Percentiles rank a stretch among this genome's conserved stretches.
Evolutionary conservation across 352 stramenopile genomes (phyloP).

Genomic region (Phytophthora fragariae): DNA sequence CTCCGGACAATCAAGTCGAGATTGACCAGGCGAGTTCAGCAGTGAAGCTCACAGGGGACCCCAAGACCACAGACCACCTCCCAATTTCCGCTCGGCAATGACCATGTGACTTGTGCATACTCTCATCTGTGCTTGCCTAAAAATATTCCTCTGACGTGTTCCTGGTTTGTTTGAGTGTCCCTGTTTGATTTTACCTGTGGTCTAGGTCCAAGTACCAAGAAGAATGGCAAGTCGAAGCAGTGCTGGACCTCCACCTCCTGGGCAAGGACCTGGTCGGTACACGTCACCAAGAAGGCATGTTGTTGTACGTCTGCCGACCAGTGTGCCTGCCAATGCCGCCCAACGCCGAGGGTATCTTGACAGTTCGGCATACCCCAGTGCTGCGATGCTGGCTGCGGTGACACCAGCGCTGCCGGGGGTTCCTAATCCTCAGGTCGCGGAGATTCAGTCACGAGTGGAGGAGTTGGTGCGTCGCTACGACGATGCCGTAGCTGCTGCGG

Average conservation of each 20-base stretch:
- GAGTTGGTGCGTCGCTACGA: constrained; percentile 78
- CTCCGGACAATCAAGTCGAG: neutral
- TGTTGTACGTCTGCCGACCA: constrained; percentile 18
- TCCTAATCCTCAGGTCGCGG: constrained; percentile 59
- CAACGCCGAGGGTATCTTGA: neutral
- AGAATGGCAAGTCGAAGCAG: constrained; percentile 29
- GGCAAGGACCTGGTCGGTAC: constrained; percentile 23
- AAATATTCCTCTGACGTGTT: constrained; percentile 34
- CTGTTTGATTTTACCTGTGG: constrained; percentile 6
- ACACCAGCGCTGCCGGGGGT: neutral
- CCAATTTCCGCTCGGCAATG: constrained; percentile 30
- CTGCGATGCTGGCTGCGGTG: constrained; percentile 18
- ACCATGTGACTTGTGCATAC: constrained; percentile 37
- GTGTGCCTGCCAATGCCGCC: constrained; percentile 10
- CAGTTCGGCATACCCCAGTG: constrained; percentile 17
- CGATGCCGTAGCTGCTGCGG: constrained; percentile 40
- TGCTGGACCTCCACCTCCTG: constrained; percentile 14
- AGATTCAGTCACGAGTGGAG: constrained; percentile 74
- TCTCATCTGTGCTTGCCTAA: constrained; percentile 19
- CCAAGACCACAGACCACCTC: constrained; percentile 42
- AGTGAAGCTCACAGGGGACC: constrained; percentile 22
- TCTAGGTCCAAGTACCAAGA: neutral
- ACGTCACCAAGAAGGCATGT: constrained; percentile 28
- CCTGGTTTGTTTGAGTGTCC: constrained; percentile 2
- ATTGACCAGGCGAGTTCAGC: constrained; percentile 9